Evolutionary conservation across 148 eudicot species (phyloP).

Genomic region (Hydrangea macrophylla): DNA sequence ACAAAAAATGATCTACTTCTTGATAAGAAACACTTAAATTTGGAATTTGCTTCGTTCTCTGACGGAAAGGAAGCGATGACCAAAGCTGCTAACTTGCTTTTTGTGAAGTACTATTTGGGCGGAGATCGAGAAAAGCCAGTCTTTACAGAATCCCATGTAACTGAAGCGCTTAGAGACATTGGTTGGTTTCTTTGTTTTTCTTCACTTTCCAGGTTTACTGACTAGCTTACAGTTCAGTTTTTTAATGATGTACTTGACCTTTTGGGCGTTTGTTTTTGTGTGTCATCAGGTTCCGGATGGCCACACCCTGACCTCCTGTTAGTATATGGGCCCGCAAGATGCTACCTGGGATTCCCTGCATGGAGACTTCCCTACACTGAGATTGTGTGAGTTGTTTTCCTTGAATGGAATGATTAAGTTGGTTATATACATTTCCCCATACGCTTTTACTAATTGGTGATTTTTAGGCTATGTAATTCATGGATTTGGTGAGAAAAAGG

Average conservation of each 20-base stretch:
- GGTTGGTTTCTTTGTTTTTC: conserved; percentile 38
- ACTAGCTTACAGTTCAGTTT: neutral
- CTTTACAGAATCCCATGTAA: conserved; percentile 59
- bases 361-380: conserved; percentile 93
- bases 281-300: conserved; percentile 51
- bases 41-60: conserved; percentile 63
- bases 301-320: conserved; percentile 81
- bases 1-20: conserved; percentile 22
- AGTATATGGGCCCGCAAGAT: conserved; percentile 77
- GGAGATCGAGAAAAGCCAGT: conserved; percentile 41
- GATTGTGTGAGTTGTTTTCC: conserved; percentile 67
- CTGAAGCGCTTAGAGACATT: conserved; percentile 59
- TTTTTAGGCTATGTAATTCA: too few relatives aligned
- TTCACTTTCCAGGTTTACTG: neutral
- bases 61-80: conserved; percentile 82
- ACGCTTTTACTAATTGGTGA: too few relatives aligned
- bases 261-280: neutral
- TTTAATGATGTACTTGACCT: neutral
- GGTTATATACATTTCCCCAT: neutral
- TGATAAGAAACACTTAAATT: conserved; percentile 30
- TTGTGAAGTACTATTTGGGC: conserved; percentile 39
- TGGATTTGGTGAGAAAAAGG: too few relatives aligned
- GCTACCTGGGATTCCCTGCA: conserved; percentile 92
- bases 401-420: neutral
- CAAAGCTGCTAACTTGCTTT: conserved; percentile 75